phyloP scores from a whole-genome alignment of 73 alveolate species.

The Effrenium voratum region DNA sequence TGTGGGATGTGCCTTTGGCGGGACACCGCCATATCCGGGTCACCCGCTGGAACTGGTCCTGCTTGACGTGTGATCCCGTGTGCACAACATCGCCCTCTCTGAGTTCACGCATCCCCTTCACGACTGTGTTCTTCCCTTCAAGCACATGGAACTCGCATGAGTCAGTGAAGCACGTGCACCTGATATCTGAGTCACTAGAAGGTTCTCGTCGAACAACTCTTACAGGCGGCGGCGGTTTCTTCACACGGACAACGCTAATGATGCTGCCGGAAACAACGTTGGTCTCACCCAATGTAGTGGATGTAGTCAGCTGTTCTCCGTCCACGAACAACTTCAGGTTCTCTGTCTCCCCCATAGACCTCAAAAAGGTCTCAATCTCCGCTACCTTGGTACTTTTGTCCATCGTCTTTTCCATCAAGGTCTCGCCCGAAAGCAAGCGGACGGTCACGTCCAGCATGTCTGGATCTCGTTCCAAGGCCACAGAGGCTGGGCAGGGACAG shows the following conservation, averaged over 20 bases:
- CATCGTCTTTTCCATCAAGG: slow-evolving; percentile 35
- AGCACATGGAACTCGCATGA: slow-evolving; percentile 55
- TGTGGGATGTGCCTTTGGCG: background rate
- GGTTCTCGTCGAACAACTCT: background rate
- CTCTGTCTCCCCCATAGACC: slow-evolving; percentile 43
- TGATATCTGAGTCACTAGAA: slow-evolving; percentile 19
- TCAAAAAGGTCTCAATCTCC: background rate
- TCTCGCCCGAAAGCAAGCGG: slow-evolving; percentile 70
- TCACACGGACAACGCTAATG: slow-evolving; percentile 45
- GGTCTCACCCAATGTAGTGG: slow-evolving; percentile 21
- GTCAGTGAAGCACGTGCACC: slow-evolving; percentile 82
- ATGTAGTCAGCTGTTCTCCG: slow-evolving; percentile 26
- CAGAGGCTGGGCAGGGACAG: slow-evolving; percentile 26
- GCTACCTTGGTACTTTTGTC: background rate
- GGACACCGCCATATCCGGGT: slow-evolving; percentile 66
- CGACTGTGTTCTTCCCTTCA: background rate
- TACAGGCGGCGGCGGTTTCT: slow-evolving; percentile 56
- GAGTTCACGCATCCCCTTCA: slow-evolving; percentile 29
- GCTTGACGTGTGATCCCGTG: background rate
- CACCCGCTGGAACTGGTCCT: slow-evolving; percentile 44
- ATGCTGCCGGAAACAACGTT: slow-evolving; percentile 25
- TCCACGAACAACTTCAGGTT: slow-evolving; percentile 36
- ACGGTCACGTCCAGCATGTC: slow-evolving; percentile 31
- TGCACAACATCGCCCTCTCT: slow-evolving; percentile 53
- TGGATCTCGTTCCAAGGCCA: slow-evolving; percentile 33